These are phyloP conservation scores for Populus trichocarpa DNA, from an alignment of 441 rosid genomes.

Conservation along the genomic window DNA sequence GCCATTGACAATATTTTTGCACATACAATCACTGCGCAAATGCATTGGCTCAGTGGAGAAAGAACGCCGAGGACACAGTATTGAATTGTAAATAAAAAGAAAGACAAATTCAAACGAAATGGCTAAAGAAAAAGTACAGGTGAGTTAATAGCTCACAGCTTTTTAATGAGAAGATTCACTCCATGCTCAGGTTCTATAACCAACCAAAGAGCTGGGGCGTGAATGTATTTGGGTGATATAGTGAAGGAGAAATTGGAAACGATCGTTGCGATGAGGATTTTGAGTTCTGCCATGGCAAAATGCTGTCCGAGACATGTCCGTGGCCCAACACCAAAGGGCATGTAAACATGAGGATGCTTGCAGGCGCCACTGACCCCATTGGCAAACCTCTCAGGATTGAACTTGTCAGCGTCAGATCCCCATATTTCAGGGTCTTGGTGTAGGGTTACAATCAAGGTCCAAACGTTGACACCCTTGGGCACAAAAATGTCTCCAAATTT, in stretches of 20 bases:
- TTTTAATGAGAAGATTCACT: no score
- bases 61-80: no score
- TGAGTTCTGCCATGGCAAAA: conserved; percentile 39
- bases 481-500: conserved; percentile 41
- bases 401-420: conserved; percentile 59
- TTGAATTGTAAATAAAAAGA: no score
- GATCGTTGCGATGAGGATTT: no score
- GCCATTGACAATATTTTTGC: no score
- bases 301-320: conserved; percentile 60
- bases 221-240: background rate
- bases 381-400: conserved; percentile 57
- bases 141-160: no score
- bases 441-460: conserved; percentile 44
- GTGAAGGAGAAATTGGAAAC: conserved; percentile 45
- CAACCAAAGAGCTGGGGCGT: no score
- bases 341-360: conserved; percentile 49
- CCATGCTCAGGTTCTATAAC: no score
- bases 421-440: conserved; percentile 63
- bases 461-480: conserved; percentile 58
- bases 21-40: no score
- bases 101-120: no score
- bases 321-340: conserved; percentile 69
- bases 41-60: no score
- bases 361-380: conserved; percentile 62
- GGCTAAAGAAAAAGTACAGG: no score